Base-by-base conservation (phyloP, 805 yeast species). In the Candida namnaoensis region DNA sequence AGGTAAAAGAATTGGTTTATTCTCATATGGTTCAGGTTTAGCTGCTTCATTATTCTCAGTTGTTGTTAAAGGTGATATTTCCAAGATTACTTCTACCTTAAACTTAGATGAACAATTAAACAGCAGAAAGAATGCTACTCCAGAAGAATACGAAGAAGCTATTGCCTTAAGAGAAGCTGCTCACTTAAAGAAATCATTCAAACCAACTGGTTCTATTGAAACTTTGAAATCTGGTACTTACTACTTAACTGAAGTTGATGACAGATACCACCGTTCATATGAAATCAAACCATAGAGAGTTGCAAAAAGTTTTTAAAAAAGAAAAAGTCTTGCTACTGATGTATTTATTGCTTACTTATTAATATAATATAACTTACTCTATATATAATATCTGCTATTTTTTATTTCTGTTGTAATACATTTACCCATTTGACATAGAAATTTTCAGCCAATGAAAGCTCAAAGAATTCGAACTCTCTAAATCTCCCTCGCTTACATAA, bases 11-110 rank as follows among this genome's bases (percentile, higher is more conserved):
- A 73, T 93, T 57, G 95, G 96, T 54, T 62, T 90, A 55, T 93
- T 90, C 72, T 93, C 99, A 19, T 93, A 93, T 65, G 99, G 99
- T 52, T 91, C 98, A 13, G 99, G 99, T 58, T 77, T 93, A 48
- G 99, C 99, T 37, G 75, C 98, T 14, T 78, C 96, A 34, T 70
- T 93, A 65, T 85, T 78, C 68, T 82, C 95, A 36, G 78, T 81
- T 50, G 76, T 69, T 47, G 86, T 93, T 47, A 76, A 72, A 48
- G 96, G 95, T 44, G 98, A 93, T 65, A 71, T 90, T 47, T 66
- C 83, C 27, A 52, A 72, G 46, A 82, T 90, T 49, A 75, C 75
- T 48, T 62, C 75, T 49, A 72, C 68, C 43, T 76, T 91, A 57
- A 75, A 83, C 64, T 69, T 93, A 49, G 79, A 81, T 57, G 57